These are phyloP conservation scores for Venturia asperata DNA, from an alignment of 2,329 filamentous ascomycete species.

Conservation along the genomic window DNA sequence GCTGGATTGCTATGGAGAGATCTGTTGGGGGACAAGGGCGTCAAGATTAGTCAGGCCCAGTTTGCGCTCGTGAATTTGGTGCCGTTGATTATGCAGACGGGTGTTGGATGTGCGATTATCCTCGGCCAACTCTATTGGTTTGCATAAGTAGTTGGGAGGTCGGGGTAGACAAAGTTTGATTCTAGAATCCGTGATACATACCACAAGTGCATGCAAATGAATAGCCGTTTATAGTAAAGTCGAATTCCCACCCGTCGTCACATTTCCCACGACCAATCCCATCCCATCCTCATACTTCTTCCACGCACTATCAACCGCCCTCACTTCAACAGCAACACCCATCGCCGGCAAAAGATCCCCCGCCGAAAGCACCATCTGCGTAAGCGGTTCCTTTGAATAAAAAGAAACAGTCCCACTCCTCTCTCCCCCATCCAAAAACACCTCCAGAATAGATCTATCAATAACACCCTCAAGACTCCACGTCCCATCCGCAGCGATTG, in stretches of 20 bases:
- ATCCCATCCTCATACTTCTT: slow-evolving; percentile 25
- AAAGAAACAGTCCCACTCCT: slow-evolving; percentile 46
- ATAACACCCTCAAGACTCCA: slow-evolving; percentile 45
- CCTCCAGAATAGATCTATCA: slow-evolving; percentile 49
- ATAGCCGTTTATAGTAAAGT: too few species aligned
- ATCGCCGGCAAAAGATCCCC: slow-evolving; percentile 32
- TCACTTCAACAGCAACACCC: slow-evolving; percentile 34
- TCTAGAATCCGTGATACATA: too few species aligned
- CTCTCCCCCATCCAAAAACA: slow-evolving; percentile 48
- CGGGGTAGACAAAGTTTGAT: not conserved
- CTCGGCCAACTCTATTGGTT: slow-evolving; percentile 5
- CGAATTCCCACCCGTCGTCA: slow-evolving; percentile 23
- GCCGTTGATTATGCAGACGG: slow-evolving; percentile 6
- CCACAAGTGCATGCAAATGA: too few species aligned
- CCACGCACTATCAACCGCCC: slow-evolving; percentile 36
- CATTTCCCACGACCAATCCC: slow-evolving; percentile 32
- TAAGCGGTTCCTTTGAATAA: slow-evolving; percentile 41
- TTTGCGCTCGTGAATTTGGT: not conserved
- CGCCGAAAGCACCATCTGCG: slow-evolving; percentile 32
- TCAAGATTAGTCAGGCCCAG: slow-evolving; percentile 8
- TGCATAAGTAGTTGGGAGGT: not conserved
- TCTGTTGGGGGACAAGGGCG: not conserved
- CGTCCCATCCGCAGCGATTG: slow-evolving; percentile 27
- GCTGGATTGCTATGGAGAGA: slow-evolving; percentile 2
- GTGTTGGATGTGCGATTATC: slow-evolving; percentile 7